Conservation (phyloP, 805 yeast species). For the Starmerella asiatica region DNA sequence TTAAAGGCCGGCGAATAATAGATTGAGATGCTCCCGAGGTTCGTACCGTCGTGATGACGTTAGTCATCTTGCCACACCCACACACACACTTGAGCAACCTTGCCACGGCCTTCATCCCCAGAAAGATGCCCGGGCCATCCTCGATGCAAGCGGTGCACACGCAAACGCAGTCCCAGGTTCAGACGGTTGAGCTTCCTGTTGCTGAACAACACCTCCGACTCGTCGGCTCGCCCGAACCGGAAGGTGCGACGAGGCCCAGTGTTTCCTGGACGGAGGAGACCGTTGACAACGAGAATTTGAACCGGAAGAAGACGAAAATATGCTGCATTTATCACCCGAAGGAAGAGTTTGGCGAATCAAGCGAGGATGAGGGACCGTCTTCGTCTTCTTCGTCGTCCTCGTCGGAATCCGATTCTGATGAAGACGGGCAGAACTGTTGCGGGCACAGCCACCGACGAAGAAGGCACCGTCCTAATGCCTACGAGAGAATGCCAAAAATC, state of each 20-base stretch:
- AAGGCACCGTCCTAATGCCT: constrained; percentile 57
- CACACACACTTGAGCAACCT: too few relatives aligned
- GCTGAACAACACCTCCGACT: constrained; percentile 9
- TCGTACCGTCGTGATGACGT: too few relatives aligned
- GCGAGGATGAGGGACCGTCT: constrained; percentile 25
- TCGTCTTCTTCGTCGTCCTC: constrained; percentile 15
- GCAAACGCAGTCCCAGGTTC: not conserved
- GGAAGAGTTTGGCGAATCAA: constrained; percentile 30
- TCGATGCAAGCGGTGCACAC: not conserved
- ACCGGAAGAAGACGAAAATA: constrained; percentile 78
- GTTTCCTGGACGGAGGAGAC: constrained; percentile 81
- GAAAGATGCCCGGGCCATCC: too few relatives aligned
- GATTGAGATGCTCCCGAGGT: too few relatives aligned
- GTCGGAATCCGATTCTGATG: constrained; percentile 32
- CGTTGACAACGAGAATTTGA: constrained; percentile 78
- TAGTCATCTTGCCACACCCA: too few relatives aligned
- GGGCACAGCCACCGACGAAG: constrained; percentile 23
- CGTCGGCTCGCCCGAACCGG: constrained; percentile 9
- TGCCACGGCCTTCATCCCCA: too few relatives aligned
- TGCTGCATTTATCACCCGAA: constrained; percentile 48
- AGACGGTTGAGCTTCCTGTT: too few relatives aligned
- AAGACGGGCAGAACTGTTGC: constrained; percentile 20
- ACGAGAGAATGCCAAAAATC: constrained; percentile 43
- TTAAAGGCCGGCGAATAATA: too few relatives aligned
- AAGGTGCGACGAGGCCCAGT: constrained; percentile 28